These are phyloP conservation scores for Rubia tinctorum DNA, from an alignment of 305 asterid species.

Conservation along the genomic window DNA sequence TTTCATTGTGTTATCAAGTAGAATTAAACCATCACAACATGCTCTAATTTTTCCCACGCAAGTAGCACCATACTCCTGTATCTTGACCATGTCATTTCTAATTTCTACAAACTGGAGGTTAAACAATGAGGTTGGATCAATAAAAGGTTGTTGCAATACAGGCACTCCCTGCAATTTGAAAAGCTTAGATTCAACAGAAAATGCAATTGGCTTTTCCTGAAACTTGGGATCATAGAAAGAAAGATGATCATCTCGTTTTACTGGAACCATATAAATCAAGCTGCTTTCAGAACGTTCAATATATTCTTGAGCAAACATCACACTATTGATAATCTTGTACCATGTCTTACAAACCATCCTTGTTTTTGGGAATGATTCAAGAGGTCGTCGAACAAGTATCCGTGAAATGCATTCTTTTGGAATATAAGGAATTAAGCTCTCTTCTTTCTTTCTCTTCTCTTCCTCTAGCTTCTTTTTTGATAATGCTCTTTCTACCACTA, in stretches of 20 bases:
- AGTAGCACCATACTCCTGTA: slow-evolving; percentile 36
- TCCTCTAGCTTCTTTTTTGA: slow-evolving; percentile 28
- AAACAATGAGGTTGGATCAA: slow-evolving; percentile 21
- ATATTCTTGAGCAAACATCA: slow-evolving; percentile 30
- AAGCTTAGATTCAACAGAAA: slow-evolving; percentile 42
- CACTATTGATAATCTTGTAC: slow-evolving; percentile 37
- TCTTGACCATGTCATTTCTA: slow-evolving; percentile 26
- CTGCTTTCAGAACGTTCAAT: slow-evolving; percentile 31
- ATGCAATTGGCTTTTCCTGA: slow-evolving; percentile 9
- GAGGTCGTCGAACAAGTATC: slow-evolving; percentile 44
- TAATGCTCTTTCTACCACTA: slow-evolving; percentile 25
- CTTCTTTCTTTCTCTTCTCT: slow-evolving; percentile 18
- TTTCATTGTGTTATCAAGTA: slow-evolving; percentile 32
- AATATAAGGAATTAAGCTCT: slow-evolving; percentile 28
- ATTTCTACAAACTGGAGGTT: slow-evolving; percentile 39
- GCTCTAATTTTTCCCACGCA: slow-evolving; percentile 44
- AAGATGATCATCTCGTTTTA: neutral
- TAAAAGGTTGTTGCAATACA: slow-evolving; percentile 21
- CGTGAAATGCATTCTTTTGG: slow-evolving; percentile 32
- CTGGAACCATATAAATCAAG: slow-evolving; percentile 31
- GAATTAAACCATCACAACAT: slow-evolving; percentile 37
- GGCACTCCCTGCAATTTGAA: slow-evolving; percentile 23
- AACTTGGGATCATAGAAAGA: slow-evolving; percentile 10
- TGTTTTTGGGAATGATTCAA: slow-evolving; percentile 28
- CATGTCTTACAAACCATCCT: slow-evolving; percentile 45